phyloP scores from a whole-genome alignment of 2,329 filamentous ascomycete genomes.

The Ophiocordyceps camponoti-saundersi region DNA sequence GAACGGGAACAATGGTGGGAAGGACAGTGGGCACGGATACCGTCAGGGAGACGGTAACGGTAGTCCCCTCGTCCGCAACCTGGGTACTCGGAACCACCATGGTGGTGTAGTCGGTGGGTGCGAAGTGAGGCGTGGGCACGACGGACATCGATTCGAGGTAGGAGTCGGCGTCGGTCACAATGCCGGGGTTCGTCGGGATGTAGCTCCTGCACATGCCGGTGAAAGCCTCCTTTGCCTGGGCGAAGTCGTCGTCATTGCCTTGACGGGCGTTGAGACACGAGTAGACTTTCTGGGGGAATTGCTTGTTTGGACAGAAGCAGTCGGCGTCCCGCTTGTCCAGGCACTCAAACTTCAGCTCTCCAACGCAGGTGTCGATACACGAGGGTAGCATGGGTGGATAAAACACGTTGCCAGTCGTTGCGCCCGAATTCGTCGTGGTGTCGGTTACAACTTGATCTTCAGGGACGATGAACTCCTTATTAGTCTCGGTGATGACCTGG shows the following conservation, averaged over 20 bases:
- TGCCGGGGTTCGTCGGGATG: slow-evolving; percentile 62
- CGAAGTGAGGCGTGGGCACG: slow-evolving; percentile 31
- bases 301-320: slow-evolving; percentile 74
- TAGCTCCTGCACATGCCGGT: slow-evolving; percentile 76
- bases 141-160: slow-evolving; percentile 43
- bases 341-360: slow-evolving; percentile 44
- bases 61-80: not conserved
- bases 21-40: not conserved
- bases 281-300: slow-evolving; percentile 67
- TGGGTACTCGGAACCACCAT: slow-evolving; percentile 15
- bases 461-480: slow-evolving; percentile 10
- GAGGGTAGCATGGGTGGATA: slow-evolving; percentile 63
- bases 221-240: slow-evolving; percentile 64
- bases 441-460: too few relatives aligned
- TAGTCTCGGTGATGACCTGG: too few relatives aligned
- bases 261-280: slow-evolving; percentile 67
- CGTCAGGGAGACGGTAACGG: not conserved
- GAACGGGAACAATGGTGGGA: not conserved
- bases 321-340: slow-evolving; percentile 62
- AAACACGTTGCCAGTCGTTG: slow-evolving; percentile 24
- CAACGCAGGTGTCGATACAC: slow-evolving; percentile 86
- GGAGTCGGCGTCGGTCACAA: slow-evolving; percentile 58
- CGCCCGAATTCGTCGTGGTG: too few relatives aligned
- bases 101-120: slow-evolving; percentile 31
- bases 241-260: slow-evolving; percentile 45